Percentiles rank a stretch among this genome's conserved stretches.
Conservation (phyloP, 2,329 filamentous ascomycete species). For the Neopestalotiopsis sp. region DNA sequence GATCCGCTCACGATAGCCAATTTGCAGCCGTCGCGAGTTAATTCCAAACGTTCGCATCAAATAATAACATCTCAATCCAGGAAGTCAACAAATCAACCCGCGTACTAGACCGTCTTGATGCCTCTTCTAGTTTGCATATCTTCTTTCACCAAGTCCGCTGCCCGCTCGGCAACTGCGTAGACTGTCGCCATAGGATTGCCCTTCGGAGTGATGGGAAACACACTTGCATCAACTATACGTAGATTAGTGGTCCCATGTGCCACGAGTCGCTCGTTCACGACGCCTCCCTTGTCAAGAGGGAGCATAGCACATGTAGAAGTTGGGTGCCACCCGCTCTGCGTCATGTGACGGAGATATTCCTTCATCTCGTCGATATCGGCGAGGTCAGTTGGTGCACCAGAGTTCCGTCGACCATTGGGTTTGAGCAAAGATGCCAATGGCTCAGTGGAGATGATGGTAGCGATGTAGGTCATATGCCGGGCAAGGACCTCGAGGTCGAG, state of each 20-base stretch:
- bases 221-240: not conserved
- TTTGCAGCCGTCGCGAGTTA: not conserved
- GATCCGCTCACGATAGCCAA: not conserved
- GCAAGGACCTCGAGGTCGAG: constrained; percentile 21
- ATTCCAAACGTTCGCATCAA: not conserved
- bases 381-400: not conserved
- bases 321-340: constrained; percentile 1
- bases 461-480: constrained; percentile 16
- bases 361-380: not conserved
- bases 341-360: not conserved
- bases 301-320: constrained; percentile 1
- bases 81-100: not conserved
- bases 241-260: not conserved
- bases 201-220: not conserved
- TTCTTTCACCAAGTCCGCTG: constrained; percentile 5
- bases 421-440: constrained; percentile 7
- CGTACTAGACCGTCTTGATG: not conserved
- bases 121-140: not conserved
- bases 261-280: not conserved
- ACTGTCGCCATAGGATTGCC: constrained; percentile 7
- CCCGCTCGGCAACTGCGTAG: constrained; percentile 3
- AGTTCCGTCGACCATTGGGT: not conserved
- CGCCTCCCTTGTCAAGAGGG: not conserved
- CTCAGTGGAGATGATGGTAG: constrained; percentile 7
- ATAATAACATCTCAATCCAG: not conserved